Evolutionary conservation across 2,329 filamentous ascomycete genomes (phyloP).

Genomic region (Drechmeria coniospora): DNA sequence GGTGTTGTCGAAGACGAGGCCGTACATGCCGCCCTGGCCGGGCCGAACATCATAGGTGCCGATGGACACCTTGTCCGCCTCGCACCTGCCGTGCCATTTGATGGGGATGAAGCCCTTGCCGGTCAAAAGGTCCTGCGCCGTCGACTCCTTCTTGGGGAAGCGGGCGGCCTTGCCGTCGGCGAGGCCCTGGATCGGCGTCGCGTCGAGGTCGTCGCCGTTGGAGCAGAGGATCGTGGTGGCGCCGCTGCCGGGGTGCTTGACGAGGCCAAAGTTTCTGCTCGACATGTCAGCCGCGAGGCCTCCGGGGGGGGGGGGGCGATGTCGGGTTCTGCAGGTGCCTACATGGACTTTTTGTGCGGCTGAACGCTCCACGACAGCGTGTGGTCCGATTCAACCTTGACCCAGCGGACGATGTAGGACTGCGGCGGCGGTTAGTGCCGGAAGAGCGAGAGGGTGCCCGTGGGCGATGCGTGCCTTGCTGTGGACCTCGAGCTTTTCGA

Average conservation of each 20-base stretch:
- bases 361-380: conserved; percentile 97
- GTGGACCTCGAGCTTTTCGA: conserved; percentile 94
- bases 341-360: conserved; percentile 95
- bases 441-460: background rate
- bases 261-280: conserved; percentile 78
- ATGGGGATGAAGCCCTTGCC: conserved; percentile 54
- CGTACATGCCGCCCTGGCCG: conserved; percentile 81
- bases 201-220: conserved; percentile 26
- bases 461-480: conserved; percentile 56
- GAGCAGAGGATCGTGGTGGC: conserved; percentile 29
- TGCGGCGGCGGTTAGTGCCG: conserved; percentile 23
- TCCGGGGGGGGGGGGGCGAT: background rate
- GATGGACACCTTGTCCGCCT: conserved; percentile 88
- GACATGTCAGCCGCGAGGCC: conserved; percentile 6
- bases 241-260: conserved; percentile 80
- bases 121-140: conserved; percentile 47
- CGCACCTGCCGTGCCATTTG: conserved; percentile 87
- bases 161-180: conserved; percentile 30
- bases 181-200: conserved; percentile 26
- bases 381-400: conserved; percentile 75
- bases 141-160: conserved; percentile 41
- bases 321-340: conserved; percentile 5
- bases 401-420: conserved; percentile 98
- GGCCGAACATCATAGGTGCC: conserved; percentile 68
- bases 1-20: conserved; percentile 94